Evolutionary conservation across 108 stramenopile genomes (phyloP), one percentile per base, ranked within the genome.

Genomic region (Stephanodiscus triporus): DNA sequence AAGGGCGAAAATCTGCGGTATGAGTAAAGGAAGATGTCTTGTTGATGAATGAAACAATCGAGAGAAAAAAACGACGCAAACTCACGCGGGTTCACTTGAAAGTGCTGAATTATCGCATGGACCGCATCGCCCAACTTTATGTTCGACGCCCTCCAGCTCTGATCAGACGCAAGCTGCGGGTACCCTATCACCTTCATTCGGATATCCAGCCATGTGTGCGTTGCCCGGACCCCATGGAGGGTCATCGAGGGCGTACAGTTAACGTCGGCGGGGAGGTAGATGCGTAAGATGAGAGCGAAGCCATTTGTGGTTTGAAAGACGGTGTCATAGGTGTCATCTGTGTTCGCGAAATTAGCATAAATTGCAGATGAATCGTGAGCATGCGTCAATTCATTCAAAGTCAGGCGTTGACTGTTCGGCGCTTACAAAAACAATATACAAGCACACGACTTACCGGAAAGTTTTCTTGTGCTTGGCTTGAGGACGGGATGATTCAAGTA

Each of bases 271-370:
- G 89, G 90, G 24, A 91, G 40, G 40, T 90, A 70, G 27, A 94
- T 88, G 24, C 93, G 80, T 27, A 94, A 45, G 32, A 94, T 89
- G 59, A 94, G 77, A 9, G 89, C 90, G 58, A 85, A 80, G 1
- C 87, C 86, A 43, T 68, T 68, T 0, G 82, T 87, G n/a, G 91
- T 94, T 72, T 90, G 88, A 80, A 94, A 94, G 8, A 92, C 88
- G 4, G 93, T 94, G 58, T 94, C 91, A 62, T 89, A 91, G 38
- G 87, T 82, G 38, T 93, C 89, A 50, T 90, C 89, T 91, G 48
- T 40, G n/a, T 54, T 47, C 6, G 57, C 42, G 42, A 51, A 27
- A 26, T 58, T 42, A 66, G 34, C 40, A 17, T 57, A 56, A 55
- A 54, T 36, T 22, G 53, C 26, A 62, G 50, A 40, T 64, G 42